Percentiles rank a stretch among this genome's conserved stretches.
Evolutionary conservation across 805 yeast species (phyloP).

Genomic region (Candida namnaoensis): DNA sequence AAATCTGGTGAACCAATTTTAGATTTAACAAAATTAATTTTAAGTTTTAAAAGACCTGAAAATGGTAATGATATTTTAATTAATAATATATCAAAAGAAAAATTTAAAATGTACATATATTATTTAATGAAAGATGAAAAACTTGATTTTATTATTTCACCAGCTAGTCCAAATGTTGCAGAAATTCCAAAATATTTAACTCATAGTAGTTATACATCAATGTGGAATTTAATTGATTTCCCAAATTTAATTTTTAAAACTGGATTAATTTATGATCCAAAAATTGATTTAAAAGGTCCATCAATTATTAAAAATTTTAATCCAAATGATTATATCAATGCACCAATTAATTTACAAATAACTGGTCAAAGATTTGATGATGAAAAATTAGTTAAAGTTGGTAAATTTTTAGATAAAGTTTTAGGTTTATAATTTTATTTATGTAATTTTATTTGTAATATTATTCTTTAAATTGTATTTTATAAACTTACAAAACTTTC

Average conservation of each 20-base stretch:
- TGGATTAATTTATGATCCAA: slow-evolving; percentile 50
- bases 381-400: slow-evolving; percentile 39
- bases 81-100: slow-evolving; percentile 50
- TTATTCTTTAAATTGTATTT: too few relatives aligned
- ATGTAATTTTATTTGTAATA: too few relatives aligned
- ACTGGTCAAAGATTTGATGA: slow-evolving; percentile 41
- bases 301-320: slow-evolving; percentile 13
- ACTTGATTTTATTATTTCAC: slow-evolving; percentile 60
- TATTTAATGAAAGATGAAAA: slow-evolving; percentile 43
- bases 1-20: slow-evolving; percentile 64
- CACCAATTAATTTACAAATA: slow-evolving; percentile 44
- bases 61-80: slow-evolving; percentile 53
- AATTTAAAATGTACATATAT: slow-evolving; percentile 47
- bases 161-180: slow-evolving; percentile 62
- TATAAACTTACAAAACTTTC: too few relatives aligned
- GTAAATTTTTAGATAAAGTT: too few relatives aligned
- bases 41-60: slow-evolving; percentile 44
- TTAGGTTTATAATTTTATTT: too few relatives aligned
- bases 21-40: slow-evolving; percentile 55
- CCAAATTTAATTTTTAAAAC: slow-evolving; percentile 63
- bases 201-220: slow-evolving; percentile 75
- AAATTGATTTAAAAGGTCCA: slow-evolving; percentile 38
- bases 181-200: slow-evolving; percentile 54
- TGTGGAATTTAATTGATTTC: slow-evolving; percentile 64
- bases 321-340: slow-evolving; percentile 20